Percentiles rank a stretch among this genome's conserved stretches.
These are phyloP conservation scores for Adansonia gregorii DNA, from an alignment of 441 rosid genomes.

Conservation along the genomic window DNA sequence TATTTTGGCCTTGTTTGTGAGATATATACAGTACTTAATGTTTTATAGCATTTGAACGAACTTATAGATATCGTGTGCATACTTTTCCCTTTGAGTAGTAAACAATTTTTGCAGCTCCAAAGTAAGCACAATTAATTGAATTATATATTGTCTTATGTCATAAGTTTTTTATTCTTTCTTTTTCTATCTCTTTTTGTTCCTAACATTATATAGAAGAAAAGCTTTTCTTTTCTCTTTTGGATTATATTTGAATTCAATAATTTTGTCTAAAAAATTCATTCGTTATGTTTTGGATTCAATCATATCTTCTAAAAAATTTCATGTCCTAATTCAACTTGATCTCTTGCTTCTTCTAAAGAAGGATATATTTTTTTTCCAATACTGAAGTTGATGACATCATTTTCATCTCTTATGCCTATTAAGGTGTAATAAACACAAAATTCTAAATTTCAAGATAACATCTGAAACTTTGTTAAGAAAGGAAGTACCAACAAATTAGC, in stretches of 20 bases:
- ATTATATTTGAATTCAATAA: background rate
- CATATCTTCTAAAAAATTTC: background rate
- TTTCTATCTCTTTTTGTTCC: background rate
- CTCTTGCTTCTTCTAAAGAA: background rate
- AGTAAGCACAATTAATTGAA: too few relatives aligned
- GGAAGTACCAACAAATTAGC: background rate
- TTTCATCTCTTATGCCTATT: too few relatives aligned
- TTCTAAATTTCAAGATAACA: background rate
- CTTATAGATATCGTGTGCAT: too few relatives aligned
- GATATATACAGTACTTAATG: too few relatives aligned
- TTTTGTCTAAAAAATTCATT: background rate
- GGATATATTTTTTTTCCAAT: background rate
- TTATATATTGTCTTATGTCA: too few relatives aligned
- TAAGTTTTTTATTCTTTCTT: background rate
- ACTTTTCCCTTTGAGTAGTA: too few relatives aligned
- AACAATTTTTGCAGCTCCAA: too few relatives aligned
- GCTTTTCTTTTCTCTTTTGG: background rate
- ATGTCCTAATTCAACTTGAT: background rate
- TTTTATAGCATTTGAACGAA: too few relatives aligned
- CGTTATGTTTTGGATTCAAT: conserved; percentile 4
- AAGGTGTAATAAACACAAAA: background rate
- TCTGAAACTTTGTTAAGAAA: background rate
- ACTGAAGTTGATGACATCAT: too few relatives aligned
- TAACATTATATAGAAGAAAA: background rate
- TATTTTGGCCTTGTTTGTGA: too few relatives aligned